Percentiles rank a stretch among this genome's conserved stretches.
Conservation (phyloP, 768 basidiomycete species). For the Kockovaella imperatae region DNA sequence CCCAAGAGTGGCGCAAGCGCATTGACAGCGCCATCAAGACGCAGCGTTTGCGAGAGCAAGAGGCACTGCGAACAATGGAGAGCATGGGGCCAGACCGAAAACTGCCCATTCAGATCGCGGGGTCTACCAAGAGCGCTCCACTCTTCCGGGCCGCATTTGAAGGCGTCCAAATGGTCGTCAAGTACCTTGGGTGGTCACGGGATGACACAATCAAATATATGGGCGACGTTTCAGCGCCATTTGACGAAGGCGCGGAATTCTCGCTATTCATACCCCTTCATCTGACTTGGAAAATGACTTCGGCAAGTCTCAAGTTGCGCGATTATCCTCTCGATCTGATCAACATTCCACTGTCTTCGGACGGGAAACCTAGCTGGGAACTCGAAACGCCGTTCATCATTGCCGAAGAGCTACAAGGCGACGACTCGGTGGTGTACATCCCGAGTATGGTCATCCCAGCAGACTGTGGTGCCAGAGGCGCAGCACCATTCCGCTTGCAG, state of each 20-base stretch:
- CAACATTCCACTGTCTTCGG: conserved; percentile 52
- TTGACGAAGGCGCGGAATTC: conserved; percentile 64
- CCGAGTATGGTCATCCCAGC: conserved; percentile 58
- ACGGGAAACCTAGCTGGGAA: conserved; percentile 48
- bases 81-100: conserved; percentile 5
- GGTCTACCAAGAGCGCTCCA: conserved; percentile 50
- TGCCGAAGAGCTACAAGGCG: conserved; percentile 73
- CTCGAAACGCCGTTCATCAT: conserved; percentile 69
- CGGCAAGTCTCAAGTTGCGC: conserved; percentile 60
- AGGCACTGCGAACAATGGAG: conserved; percentile 50
- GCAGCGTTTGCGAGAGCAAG: conserved; percentile 52
- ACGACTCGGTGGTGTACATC: conserved; percentile 63
- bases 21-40: conserved; percentile 50
- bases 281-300: conserved; percentile 59
- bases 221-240: conserved; percentile 56
- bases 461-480: conserved; percentile 52
- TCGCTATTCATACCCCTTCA: conserved; percentile 77
- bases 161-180: conserved; percentile 55
- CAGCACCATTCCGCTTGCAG: conserved; percentile 53
- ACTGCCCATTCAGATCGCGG: conserved; percentile 45
- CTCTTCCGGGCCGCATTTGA: conserved; percentile 62
- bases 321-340: conserved; percentile 84
- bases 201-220: conserved; percentile 48
- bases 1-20: conserved; percentile 63
- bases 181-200: conserved; percentile 56